These are phyloP conservation scores for Davidsoniella eucalypti DNA, from an alignment of 2,329 filamentous ascomycete species.

Conservation along the genomic window DNA sequence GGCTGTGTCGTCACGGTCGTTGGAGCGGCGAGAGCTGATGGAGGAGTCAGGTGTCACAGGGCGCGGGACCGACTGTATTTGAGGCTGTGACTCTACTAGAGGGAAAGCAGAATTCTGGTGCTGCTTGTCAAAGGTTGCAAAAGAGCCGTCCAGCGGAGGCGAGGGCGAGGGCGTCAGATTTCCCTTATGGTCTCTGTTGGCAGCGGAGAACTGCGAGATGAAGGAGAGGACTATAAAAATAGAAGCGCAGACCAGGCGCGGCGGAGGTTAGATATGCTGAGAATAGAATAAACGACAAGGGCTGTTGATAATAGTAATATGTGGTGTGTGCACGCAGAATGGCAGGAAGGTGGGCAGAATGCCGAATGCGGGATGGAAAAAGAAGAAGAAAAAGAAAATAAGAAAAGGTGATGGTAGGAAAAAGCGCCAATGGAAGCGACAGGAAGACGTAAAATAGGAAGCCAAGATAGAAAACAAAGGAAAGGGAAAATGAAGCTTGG, in stretches of 20 bases:
- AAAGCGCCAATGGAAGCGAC: neutral
- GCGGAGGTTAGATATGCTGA: conserved; percentile 4
- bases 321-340: neutral
- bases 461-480: neutral
- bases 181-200: conserved; percentile 21
- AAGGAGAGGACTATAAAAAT: conserved; percentile 58
- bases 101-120: neutral
- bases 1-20: conserved; percentile 4
- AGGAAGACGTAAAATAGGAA: neutral
- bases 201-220: conserved; percentile 61
- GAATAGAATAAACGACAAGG: neutral
- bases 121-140: conserved; percentile 14
- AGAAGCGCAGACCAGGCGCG: conserved; percentile 6
- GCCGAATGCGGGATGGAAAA: neutral
- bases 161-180: conserved; percentile 29
- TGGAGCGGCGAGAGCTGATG: neutral
- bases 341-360: neutral
- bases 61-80: conserved; percentile 6
- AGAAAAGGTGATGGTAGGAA: neutral
- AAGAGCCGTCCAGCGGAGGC: conserved; percentile 22
- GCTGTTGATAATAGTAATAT: neutral
- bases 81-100: conserved; percentile 1
- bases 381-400: neutral
- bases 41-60: conserved; percentile 9
- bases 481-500: neutral